Evolutionary conservation across 2,329 filamentous ascomycete genomes (phyloP).

Genomic region (Parastagonospora avenae): DNA sequence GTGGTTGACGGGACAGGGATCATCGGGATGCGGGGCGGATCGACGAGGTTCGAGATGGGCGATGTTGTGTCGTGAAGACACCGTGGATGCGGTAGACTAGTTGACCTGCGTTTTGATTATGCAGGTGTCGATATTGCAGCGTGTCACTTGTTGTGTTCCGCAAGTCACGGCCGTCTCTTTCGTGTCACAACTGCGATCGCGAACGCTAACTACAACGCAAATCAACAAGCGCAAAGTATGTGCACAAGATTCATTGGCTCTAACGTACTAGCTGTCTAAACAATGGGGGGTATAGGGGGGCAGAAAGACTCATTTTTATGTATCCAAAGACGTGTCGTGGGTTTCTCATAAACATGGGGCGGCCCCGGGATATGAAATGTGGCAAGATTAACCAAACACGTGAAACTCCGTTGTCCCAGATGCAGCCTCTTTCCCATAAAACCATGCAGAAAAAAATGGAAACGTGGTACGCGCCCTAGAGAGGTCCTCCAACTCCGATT

Average conservation of each 20-base stretch:
- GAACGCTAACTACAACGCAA: no score
- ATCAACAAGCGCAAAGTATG: no score
- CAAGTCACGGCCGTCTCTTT: no score
- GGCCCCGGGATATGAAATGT: slow-evolving; percentile 3
- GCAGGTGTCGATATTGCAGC: no score
- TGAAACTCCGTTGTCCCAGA: slow-evolving; percentile 14
- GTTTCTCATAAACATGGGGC: slow-evolving; percentile 16
- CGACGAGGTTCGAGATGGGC: no score
- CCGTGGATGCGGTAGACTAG: no score
- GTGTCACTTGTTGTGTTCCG: no score
- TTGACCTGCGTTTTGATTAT: no score
- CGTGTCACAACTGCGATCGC: no score
- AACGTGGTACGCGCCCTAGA: slow-evolving; percentile 2
- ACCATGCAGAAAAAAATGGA: slow-evolving; percentile 7
- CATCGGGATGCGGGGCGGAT: no score
- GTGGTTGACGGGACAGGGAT: no score
- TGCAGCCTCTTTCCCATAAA: slow-evolving; percentile 10
- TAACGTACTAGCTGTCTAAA: not conserved
- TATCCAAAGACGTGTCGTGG: slow-evolving; percentile 20
- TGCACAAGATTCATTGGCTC: not conserved
- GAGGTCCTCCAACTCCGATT: slow-evolving; percentile 17
- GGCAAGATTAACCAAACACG: slow-evolving; percentile 1
- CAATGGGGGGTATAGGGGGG: slow-evolving; percentile 4
- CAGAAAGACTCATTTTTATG: slow-evolving; percentile 11
- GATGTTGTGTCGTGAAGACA: no score